Evolutionary conservation across 1,139 yeast species (phyloP).

Genomic region (Geotrichum reessii): DNA sequence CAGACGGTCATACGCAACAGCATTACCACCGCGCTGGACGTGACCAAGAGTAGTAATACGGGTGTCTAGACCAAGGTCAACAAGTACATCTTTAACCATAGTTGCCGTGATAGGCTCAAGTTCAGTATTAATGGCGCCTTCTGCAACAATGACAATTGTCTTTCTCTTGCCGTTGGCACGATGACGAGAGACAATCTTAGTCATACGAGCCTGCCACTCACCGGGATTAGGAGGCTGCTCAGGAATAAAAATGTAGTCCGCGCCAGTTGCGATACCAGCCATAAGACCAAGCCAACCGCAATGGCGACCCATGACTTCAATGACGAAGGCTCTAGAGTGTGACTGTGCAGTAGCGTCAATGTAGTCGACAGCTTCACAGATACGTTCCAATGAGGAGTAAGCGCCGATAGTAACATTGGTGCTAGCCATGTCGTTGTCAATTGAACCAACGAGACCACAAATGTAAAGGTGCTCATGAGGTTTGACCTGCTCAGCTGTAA

Average conservation of each 20-base stretch:
- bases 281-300: conserved; percentile 97
- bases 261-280: conserved; percentile 95
- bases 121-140: conserved; percentile 87
- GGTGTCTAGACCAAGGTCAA: conserved; percentile 81
- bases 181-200: conserved; percentile 63
- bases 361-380: conserved; percentile 88
- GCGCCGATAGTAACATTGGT: conserved; percentile 98
- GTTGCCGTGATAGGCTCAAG: conserved; percentile 74
- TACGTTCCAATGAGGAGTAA: conserved; percentile 85
- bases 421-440: conserved; percentile 94
- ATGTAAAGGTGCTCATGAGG: conserved; percentile 73
- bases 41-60: conserved; percentile 94
- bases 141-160: conserved; percentile 93
- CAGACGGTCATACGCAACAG: conserved; percentile 87
- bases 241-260: conserved; percentile 90
- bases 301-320: conserved; percentile 98
- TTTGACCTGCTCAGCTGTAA: conserved; percentile 52
- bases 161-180: conserved; percentile 85
- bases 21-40: conserved; percentile 97
- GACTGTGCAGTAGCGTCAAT: conserved; percentile 96
- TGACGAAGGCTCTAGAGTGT: conserved; percentile 94
- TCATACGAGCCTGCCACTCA: conserved; percentile 65
- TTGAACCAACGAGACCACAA: conserved; percentile 93
- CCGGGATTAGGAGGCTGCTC: conserved; percentile 69
- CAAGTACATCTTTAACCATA: conserved; percentile 74